Evolutionary conservation across 306 rosid genomes (phyloP).

Genomic region (Prunus fruticosa): DNA sequence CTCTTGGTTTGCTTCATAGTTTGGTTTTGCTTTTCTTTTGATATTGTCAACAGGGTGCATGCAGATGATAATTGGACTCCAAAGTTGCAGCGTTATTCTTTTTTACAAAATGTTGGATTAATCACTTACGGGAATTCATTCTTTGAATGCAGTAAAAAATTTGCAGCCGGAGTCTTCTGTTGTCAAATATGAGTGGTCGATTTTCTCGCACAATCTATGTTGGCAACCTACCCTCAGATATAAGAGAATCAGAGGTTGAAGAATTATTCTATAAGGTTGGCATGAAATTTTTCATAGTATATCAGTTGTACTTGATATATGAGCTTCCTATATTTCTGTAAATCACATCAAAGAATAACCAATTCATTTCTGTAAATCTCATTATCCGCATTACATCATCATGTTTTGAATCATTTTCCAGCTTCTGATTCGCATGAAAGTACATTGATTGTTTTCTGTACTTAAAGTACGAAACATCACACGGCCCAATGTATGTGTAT

Average conservation of each 20-base stretch:
- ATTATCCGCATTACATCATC: neutral
- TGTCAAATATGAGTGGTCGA: conserved; percentile 84
- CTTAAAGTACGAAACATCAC: neutral
- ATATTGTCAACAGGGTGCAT: conserved; percentile 46
- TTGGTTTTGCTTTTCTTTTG: conserved; percentile 65
- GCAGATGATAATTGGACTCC: conserved; percentile 38
- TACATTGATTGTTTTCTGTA: neutral
- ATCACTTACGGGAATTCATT: conserved; percentile 26
- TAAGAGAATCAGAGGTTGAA: conserved; percentile 86
- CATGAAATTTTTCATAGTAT: neutral
- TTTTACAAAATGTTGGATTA: conserved; percentile 12
- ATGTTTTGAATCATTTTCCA: neutral
- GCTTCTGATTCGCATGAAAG: neutral
- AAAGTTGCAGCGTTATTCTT: conserved; percentile 27
- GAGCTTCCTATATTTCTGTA: neutral
- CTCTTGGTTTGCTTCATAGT: conserved; percentile 99
- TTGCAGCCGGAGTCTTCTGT: conserved; percentile 12
- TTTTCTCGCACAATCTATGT: conserved; percentile 99
- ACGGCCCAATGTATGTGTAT: neutral
- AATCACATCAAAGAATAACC: neutral
- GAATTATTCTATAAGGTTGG: conserved; percentile 91
- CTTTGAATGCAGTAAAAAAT: conserved; percentile 47
- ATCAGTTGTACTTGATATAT: neutral
- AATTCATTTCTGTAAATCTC: neutral
- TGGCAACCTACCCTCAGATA: conserved; percentile 94